Conservation (phyloP, 2,329 filamentous ascomycete species). For the Scolecobasidium constrictum region DNA sequence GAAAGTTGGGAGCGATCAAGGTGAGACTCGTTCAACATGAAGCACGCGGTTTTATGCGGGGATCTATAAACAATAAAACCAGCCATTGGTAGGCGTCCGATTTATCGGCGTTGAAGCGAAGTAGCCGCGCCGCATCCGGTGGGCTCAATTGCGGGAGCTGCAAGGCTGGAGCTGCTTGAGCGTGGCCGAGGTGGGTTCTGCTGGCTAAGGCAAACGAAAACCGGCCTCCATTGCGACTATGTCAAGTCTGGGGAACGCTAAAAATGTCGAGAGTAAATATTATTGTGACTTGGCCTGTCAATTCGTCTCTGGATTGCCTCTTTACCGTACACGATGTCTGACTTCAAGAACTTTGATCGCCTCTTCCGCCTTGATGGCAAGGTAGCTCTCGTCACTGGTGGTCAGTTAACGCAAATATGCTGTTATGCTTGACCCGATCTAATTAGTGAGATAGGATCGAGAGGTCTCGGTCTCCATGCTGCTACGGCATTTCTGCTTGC, state of each 20-base stretch:
- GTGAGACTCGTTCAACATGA: too few species aligned
- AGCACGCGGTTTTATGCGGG: not conserved
- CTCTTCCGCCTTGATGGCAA: constrained; percentile 27
- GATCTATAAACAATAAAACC: not conserved
- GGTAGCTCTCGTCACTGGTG: constrained; percentile 25
- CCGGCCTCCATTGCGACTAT: not conserved
- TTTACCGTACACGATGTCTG: constrained; percentile 22
- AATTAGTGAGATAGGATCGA: constrained; percentile 25
- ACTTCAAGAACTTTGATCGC: constrained; percentile 21
- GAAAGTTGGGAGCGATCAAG: too few species aligned
- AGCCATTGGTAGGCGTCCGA: not conserved
- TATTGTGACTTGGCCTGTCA: not conserved
- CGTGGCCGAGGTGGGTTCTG: not conserved
- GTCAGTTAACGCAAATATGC: too few species aligned
- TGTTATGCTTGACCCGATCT: not conserved
- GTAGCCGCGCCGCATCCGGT: not conserved
- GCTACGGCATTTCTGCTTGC: constrained; percentile 29
- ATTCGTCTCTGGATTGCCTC: too few species aligned
- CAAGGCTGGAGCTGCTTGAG: not conserved
- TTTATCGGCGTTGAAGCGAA: not conserved
- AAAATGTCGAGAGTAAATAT: not conserved
- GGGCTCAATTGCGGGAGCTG: not conserved
- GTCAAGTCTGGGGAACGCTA: not conserved
- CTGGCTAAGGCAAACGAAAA: constrained; percentile 1
- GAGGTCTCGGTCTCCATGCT: constrained; percentile 27